phyloP scores from a whole-genome alignment of 2,329 filamentous ascomycete genomes.

The Pseudogymnoascus sp. region DNA sequence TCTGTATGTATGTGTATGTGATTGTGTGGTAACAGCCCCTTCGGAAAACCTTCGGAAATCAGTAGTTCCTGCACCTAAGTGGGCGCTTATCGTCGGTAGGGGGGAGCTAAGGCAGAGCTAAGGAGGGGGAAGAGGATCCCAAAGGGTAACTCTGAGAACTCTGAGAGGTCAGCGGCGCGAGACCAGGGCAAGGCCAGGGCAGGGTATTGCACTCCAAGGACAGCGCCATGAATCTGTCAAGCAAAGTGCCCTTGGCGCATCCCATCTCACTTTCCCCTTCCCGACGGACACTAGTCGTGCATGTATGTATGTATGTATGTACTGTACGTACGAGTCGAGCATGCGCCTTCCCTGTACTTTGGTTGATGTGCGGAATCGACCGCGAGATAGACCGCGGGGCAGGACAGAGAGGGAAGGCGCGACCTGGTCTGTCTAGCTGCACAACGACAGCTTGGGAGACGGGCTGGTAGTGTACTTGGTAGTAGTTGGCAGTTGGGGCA shows the following conservation, averaged over 20 bases:
- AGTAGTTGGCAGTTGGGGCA: not conserved
- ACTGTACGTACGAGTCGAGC: not conserved
- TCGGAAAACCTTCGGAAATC: conserved; percentile 1
- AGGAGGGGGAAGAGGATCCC: not conserved
- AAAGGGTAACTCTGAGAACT: not conserved
- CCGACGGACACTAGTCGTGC: not conserved
- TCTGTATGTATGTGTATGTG: not conserved
- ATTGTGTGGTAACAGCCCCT: not conserved
- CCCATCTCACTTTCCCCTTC: not conserved
- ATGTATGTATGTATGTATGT: not conserved
- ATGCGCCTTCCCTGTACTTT: not conserved
- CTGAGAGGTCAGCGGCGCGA: not conserved
- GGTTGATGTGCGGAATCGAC: not conserved
- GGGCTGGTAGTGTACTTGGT: not conserved
- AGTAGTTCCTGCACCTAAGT: conserved; percentile 4
- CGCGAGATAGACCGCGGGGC: not conserved
- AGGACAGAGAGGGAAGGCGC: not conserved
- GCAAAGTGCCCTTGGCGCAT: not conserved
- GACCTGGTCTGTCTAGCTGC: not conserved
- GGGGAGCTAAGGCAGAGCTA: not conserved
- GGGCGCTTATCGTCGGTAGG: not conserved
- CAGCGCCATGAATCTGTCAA: not conserved
- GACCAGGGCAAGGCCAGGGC: not conserved
- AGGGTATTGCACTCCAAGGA: not conserved
- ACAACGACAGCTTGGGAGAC: not conserved